phyloP scores from a whole-genome alignment of 2,329 filamentous ascomycete species.

The Niveomyces coronatus region DNA sequence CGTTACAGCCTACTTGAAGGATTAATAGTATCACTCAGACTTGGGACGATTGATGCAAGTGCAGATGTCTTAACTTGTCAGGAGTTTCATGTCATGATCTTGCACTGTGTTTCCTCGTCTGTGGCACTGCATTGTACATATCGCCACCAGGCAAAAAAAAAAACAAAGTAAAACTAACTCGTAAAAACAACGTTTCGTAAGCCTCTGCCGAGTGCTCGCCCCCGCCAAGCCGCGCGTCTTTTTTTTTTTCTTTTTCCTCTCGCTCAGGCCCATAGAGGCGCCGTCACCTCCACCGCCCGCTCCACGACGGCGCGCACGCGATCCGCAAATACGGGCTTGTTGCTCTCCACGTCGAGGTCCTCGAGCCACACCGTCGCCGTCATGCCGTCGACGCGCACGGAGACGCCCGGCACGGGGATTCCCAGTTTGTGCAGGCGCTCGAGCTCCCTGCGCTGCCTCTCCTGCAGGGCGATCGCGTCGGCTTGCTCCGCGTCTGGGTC shows the following conservation, averaged over 20 bases:
- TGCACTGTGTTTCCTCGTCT: too few species aligned
- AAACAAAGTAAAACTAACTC: too few species aligned
- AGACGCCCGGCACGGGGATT: constrained; percentile 81
- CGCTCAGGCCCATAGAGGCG: constrained; percentile 52
- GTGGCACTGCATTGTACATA: too few species aligned
- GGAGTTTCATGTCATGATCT: too few species aligned
- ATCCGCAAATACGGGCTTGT: constrained; percentile 67
- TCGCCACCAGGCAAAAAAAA: too few species aligned
- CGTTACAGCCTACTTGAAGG: too few species aligned
- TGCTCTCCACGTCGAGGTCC: constrained; percentile 80
- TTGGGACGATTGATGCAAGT: too few species aligned
- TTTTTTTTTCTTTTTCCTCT: constrained; percentile 1
- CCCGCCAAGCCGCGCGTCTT: too few species aligned
- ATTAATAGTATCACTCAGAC: too few species aligned
- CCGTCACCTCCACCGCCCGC: constrained; percentile 76
- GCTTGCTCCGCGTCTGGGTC: constrained; percentile 26
- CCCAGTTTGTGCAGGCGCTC: constrained; percentile 71
- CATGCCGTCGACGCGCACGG: constrained; percentile 80
- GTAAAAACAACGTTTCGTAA: too few species aligned
- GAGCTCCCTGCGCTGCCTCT: constrained; percentile 57
- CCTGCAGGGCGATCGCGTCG: constrained; percentile 36
- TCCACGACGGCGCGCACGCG: constrained; percentile 84
- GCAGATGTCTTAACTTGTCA: too few species aligned
- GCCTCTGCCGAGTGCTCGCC: too few species aligned
- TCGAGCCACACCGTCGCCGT: constrained; percentile 87